Conservation (phyloP, 2,329 filamentous ascomycete genomes). For the Beauveria caledonica region DNA sequence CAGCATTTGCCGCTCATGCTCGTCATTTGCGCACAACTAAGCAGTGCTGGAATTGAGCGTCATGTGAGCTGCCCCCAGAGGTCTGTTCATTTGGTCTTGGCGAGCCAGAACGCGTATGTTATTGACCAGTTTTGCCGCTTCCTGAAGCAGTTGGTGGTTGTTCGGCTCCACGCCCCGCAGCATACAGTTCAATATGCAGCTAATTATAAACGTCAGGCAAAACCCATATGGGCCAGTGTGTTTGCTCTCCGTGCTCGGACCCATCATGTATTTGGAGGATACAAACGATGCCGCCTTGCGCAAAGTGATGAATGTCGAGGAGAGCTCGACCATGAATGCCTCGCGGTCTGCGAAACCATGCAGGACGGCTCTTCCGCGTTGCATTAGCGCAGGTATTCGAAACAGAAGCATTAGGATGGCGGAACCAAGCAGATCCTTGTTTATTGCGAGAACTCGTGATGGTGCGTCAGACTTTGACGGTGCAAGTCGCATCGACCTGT, state of each 20-base stretch:
- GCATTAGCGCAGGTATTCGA: background rate
- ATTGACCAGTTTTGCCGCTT: background rate
- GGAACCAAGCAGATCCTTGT: background rate
- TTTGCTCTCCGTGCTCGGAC: background rate
- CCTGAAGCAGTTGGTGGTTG: background rate
- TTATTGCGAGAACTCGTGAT: background rate
- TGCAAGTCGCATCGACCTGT: constrained; percentile 1
- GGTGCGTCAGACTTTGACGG: background rate
- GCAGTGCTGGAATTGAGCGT: constrained; percentile 3
- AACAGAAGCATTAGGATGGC: background rate
- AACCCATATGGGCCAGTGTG: background rate
- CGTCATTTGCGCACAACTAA: background rate
- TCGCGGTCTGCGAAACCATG: background rate
- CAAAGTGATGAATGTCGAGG: background rate
- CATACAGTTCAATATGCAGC: constrained; percentile 8
- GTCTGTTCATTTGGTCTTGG: background rate
- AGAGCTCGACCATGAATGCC: background rate
- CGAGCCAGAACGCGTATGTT: background rate
- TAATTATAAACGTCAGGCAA: constrained; percentile 2
- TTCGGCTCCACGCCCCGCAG: background rate
- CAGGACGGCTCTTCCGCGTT: background rate
- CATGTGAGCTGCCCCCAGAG: constrained; percentile 1
- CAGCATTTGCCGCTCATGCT: background rate
- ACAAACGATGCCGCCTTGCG: background rate
- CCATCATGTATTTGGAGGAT: background rate